Evolutionary conservation across 164 flowering plant species (phyloP).

Genomic region (Dillenia turbinata): DNA sequence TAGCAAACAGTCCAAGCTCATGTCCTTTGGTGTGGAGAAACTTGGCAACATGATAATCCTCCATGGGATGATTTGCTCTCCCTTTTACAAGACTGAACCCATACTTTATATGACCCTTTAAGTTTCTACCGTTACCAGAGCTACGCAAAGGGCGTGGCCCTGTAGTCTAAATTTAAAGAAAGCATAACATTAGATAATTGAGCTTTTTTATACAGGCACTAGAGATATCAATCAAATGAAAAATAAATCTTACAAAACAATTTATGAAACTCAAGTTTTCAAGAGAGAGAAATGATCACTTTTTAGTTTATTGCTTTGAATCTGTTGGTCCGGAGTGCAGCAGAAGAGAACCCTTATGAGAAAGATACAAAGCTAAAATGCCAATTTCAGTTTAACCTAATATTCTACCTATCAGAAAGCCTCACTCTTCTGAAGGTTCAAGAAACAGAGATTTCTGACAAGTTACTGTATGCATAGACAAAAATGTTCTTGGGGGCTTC

Average conservation of each 20-base stretch:
- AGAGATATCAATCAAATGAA: neutral
- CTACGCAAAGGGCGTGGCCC: neutral
- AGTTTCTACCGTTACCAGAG: neutral
- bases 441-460: too few relatives aligned
- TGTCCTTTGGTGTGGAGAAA: conserved; percentile 3
- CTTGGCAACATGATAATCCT: conserved; percentile 6
- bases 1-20: conserved; percentile 10
- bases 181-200: neutral
- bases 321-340: too few relatives aligned
- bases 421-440: too few relatives aligned
- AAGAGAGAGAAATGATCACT: neutral
- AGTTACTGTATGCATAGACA: too few relatives aligned
- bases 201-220: neutral
- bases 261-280: neutral
- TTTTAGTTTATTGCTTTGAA: too few relatives aligned
- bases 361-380: too few relatives aligned
- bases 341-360: too few relatives aligned
- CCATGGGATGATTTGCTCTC: conserved; percentile 7
- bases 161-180: neutral
- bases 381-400: too few relatives aligned
- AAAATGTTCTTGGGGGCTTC: too few relatives aligned
- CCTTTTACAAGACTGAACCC: conserved; percentile 4
- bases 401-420: too few relatives aligned
- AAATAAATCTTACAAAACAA: neutral
- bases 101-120: conserved; percentile 1